phyloP scores from a whole-genome alignment of 495 filamentous ascomycete species.

The Cryomyces minteri region DNA sequence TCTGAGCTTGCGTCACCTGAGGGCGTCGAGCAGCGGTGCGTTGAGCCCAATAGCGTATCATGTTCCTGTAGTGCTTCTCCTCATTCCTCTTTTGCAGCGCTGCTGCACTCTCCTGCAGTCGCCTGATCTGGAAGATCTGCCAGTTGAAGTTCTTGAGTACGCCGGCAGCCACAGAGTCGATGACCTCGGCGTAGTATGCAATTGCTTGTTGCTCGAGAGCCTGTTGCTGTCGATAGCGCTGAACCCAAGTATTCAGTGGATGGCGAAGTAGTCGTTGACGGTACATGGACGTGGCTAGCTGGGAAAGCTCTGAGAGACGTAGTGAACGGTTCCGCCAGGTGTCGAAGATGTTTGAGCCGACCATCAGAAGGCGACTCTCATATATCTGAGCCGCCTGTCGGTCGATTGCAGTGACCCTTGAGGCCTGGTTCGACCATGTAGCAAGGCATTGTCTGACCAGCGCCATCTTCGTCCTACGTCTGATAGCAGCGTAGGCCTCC shows the following conservation, averaged over 20 bases:
- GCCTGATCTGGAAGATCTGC: conserved; percentile 16
- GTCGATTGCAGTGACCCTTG: conserved; percentile 15
- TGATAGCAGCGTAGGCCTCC: conserved; percentile 38
- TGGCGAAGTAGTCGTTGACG: not conserved
- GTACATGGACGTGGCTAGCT: not conserved
- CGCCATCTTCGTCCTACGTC: conserved; percentile 38
- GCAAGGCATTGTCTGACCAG: conserved; percentile 28
- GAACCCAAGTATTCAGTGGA: conserved; percentile 1
- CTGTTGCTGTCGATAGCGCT: not conserved
- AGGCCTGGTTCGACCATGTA: conserved; percentile 28
- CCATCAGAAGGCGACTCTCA: not conserved
- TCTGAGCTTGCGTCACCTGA: not conserved
- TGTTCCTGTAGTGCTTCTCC: conserved; percentile 15
- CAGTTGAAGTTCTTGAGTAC: conserved; percentile 15
- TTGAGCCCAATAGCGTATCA: conserved; percentile 21
- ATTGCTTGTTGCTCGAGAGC: conserved; percentile 8
- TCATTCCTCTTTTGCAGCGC: conserved; percentile 16
- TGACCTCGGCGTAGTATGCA: conserved; percentile 8
- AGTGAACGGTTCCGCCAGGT: conserved; percentile 1
- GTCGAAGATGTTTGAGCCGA: not conserved
- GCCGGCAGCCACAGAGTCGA: conserved; percentile 5
- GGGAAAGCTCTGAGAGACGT: not conserved
- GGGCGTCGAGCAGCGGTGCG: conserved; percentile 5
- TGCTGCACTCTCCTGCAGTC: conserved; percentile 13
- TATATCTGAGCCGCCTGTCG: conserved; percentile 1